Evolutionary conservation across 2,329 filamentous ascomycete genomes (phyloP).

Genomic region (Gaeumannomyces sp.): DNA sequence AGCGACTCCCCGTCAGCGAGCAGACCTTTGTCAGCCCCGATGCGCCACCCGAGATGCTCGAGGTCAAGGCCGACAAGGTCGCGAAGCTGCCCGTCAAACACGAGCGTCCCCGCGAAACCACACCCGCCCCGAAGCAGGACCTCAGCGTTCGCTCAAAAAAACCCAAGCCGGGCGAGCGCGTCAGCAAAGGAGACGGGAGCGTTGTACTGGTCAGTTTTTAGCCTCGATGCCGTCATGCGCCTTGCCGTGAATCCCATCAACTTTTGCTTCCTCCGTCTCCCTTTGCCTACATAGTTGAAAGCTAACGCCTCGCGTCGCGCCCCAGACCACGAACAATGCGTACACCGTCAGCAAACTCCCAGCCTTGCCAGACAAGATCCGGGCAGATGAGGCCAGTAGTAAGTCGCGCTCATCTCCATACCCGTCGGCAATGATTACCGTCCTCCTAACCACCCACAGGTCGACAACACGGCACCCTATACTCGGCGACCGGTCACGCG

Average conservation of each 20-base stretch:
- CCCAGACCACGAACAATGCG: slow-evolving; percentile 72
- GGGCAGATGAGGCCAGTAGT: slow-evolving; percentile 59
- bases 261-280: background rate
- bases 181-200: slow-evolving; percentile 61
- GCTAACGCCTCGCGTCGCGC: slow-evolving; percentile 15
- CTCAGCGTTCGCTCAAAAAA: slow-evolving; percentile 58
- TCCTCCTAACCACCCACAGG: slow-evolving; percentile 32
- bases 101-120: slow-evolving; percentile 23
- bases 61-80: slow-evolving; percentile 49
- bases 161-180: slow-evolving; percentile 54
- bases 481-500: slow-evolving; percentile 64
- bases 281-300: background rate
- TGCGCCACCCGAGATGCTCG: slow-evolving; percentile 44
- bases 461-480: slow-evolving; percentile 60
- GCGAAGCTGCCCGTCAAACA: slow-evolving; percentile 37
- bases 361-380: slow-evolving; percentile 71
- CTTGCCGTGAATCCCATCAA: slow-evolving; percentile 13
- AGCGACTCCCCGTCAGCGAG: slow-evolving; percentile 51
- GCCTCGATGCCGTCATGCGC: background rate
- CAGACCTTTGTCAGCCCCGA: slow-evolving; percentile 50
- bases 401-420: slow-evolving; percentile 9
- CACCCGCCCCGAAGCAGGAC: slow-evolving; percentile 40
- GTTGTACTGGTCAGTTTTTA: slow-evolving; percentile 48
- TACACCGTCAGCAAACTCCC: slow-evolving; percentile 83
- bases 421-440: background rate